phyloP scores from a whole-genome alignment of 139 green algal species.

The Tetratostichococcus sp. region DNA sequence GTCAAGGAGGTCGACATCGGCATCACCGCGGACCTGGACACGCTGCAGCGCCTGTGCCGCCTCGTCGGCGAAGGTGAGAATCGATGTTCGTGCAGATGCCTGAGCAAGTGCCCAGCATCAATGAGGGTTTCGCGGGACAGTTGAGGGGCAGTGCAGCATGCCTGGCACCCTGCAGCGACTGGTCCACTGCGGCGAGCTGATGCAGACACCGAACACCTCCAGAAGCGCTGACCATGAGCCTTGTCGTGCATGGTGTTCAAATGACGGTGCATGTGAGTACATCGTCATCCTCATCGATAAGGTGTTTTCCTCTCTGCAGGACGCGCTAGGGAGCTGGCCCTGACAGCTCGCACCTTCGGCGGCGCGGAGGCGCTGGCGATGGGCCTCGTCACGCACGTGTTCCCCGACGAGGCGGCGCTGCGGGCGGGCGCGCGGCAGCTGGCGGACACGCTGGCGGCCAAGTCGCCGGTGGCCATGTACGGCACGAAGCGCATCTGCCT shows the following conservation, averaged over 20 bases:
- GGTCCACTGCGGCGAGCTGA: too few species aligned
- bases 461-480: slow-evolving; percentile 53
- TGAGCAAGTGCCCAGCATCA: too few species aligned
- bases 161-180: too few species aligned
- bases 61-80: slow-evolving; percentile 76
- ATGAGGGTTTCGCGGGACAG: too few species aligned
- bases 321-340: slow-evolving; percentile 63
- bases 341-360: slow-evolving; percentile 60
- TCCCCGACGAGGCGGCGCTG: neutral
- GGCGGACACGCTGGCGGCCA: slow-evolving; percentile 51
- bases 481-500: slow-evolving; percentile 83
- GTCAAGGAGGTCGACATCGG: slow-evolving; percentile 90
- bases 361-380: slow-evolving; percentile 38
- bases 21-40: slow-evolving; percentile 86
- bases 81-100: too few species aligned
- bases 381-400: slow-evolving; percentile 39
- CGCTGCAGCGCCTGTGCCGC: slow-evolving; percentile 28
- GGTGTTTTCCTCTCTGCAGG: slow-evolving; percentile 15
- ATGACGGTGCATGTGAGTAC: too few species aligned
- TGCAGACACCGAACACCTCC: too few species aligned
- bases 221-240: too few species aligned
- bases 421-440: slow-evolving; percentile 21
- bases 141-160: too few species aligned
- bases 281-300: too few species aligned
- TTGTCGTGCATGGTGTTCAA: too few species aligned